Conservation (phyloP, 352 stramenopile genomes). For the Globisporangium iwayamae region DNA sequence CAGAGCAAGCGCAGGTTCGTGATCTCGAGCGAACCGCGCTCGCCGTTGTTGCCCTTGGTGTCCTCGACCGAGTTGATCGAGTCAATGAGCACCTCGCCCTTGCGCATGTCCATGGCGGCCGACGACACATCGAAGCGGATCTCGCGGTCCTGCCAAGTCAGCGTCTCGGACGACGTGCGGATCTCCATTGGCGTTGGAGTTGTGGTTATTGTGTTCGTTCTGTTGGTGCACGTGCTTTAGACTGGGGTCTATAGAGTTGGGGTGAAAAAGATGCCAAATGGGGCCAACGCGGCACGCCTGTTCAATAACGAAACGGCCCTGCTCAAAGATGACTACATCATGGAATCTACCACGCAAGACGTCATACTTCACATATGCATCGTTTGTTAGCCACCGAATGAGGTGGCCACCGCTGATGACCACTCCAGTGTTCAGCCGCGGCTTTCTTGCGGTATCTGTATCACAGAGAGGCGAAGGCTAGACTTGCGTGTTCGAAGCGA, state of each 20-base stretch:
- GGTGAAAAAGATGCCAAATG: background rate
- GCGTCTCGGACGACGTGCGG: constrained; percentile 41
- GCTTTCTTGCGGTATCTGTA: no score
- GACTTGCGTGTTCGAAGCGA: no score
- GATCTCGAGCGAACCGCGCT: constrained; percentile 84
- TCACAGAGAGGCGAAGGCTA: background rate
- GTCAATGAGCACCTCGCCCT: constrained; percentile 84
- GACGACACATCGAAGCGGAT: constrained; percentile 86
- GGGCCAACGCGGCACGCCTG: background rate
- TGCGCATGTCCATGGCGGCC: constrained; percentile 61
- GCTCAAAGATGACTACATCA: background rate
- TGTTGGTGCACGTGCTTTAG: background rate
- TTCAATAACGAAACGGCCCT: background rate
- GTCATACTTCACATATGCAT: no score
- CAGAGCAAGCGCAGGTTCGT: constrained; percentile 92
- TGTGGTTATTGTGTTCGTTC: background rate
- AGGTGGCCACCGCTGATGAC: no score
- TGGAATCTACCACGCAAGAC: no score
- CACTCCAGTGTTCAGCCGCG: no score
- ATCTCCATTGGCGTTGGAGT: constrained; percentile 38
- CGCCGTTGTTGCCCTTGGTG: constrained; percentile 94
- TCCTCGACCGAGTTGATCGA: constrained; percentile 94
- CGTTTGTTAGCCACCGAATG: no score
- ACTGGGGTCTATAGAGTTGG: background rate
- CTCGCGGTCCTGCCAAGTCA: constrained; percentile 89